Base-by-base conservation (phyloP, 768 basidiomycete genomes). In the Mycena indigotica region DNA sequence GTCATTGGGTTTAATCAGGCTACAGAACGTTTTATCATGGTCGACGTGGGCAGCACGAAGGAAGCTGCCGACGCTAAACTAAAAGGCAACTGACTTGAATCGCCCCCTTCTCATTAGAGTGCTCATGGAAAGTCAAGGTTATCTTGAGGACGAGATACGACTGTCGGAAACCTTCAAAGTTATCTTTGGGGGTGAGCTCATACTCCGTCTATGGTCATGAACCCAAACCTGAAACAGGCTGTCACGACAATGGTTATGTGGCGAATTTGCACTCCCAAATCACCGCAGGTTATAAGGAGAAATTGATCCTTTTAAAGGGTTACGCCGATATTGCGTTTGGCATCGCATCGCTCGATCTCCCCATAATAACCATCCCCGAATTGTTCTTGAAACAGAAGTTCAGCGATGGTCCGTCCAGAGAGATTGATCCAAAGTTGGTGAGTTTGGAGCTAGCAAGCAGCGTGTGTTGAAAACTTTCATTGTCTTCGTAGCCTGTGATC, bases 51-150 rank as follows among this genome's bases (percentile, higher is more conserved):
- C 46, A 75, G 73, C 58, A 84, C 80, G 50, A 90, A 90, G 72
- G 88, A 90, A 75, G 86, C 84, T 5, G 88, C 86, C 29, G 88
- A 90, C 68, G 80, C 85, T 44, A 90, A 90, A 73, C 81, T 90
- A 69, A 88, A 87, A 77, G 86, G 88, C 87, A 61, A 54, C 70
- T 41, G 10, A 71, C 29, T 25, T 41, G 50, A 53, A 1, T 21
- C 28, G 5, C 35, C 25, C 25, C 24, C 26, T 13, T 4, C 25
- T 53, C 41, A 44, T 61, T 23, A 35, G 45, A 48, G 19, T 68
- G n/a, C n/a, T n/a, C n/a, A n/a, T n/a, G n/a, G n/a, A n/a, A n/a
- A n/a, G n/a, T n/a, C n/a, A n/a, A 85, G 71, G 80, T 55, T 80
- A 80, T 63, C 74, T 88, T 35, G 83, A 84, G 64, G 82, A 84